phyloP scores from a whole-genome alignment of 2,329 filamentous ascomycete species.

The Fusarium buxicola region DNA sequence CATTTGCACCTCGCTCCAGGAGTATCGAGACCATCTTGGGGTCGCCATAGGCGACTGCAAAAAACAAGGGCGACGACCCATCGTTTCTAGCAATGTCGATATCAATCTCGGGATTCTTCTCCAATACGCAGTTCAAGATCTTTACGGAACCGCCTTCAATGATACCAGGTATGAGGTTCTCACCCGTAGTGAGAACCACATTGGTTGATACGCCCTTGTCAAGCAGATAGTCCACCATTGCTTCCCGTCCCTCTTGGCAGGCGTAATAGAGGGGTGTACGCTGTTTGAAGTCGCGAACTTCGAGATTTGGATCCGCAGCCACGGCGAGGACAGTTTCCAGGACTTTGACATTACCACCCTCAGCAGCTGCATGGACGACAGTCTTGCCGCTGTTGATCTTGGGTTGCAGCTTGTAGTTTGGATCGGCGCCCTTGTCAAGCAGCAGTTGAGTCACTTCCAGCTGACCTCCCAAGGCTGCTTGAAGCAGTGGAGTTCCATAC shows the following conservation, averaged over 20 bases:
- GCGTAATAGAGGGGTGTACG: conserved; percentile 33
- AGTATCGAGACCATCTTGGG: conserved; percentile 18
- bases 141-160: conserved; percentile 22
- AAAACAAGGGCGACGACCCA: conserved; percentile 26
- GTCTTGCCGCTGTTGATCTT: conserved; percentile 22
- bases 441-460: conserved; percentile 21
- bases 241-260: conserved; percentile 20
- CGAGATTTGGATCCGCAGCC: conserved; percentile 11
- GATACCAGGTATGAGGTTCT: conserved; percentile 26
- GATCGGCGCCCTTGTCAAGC: conserved; percentile 23
- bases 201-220: conserved; percentile 25
- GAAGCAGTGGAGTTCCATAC: conserved; percentile 23
- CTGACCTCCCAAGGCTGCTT: conserved; percentile 20
- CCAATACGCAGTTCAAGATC: conserved; percentile 24
- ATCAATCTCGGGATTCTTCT: conserved; percentile 28
- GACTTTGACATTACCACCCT: conserved; percentile 26
- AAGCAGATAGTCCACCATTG: conserved; percentile 33
- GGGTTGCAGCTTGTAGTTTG: conserved; percentile 24
- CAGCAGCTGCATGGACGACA: conserved; percentile 28
- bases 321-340: conserved; percentile 19
- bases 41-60: conserved; percentile 11
- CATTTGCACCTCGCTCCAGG: conserved; percentile 27
- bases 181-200: conserved; percentile 10
- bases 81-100: conserved; percentile 14
- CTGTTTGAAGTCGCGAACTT: conserved; percentile 18